Conservation (phyloP, 2,329 filamentous ascomycete species). For the Penicillium aurantiogriseum region DNA sequence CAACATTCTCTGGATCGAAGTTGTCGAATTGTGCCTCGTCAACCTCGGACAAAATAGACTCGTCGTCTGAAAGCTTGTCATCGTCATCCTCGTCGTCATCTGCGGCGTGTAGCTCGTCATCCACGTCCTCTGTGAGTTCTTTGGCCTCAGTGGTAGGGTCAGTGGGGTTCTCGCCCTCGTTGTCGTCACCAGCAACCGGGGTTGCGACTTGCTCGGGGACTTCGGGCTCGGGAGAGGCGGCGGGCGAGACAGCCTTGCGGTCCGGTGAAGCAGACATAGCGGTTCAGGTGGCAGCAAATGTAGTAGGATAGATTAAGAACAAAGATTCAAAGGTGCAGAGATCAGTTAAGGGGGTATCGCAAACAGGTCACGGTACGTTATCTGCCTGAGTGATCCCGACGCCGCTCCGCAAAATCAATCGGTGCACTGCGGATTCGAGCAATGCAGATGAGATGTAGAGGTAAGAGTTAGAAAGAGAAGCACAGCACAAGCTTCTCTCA, state of each 20-base stretch:
- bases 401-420: conserved; percentile 8
- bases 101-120: conserved; percentile 15
- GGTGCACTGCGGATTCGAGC: background rate
- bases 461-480: background rate
- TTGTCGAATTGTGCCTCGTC: conserved; percentile 65
- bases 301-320: background rate
- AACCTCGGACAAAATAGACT: conserved; percentile 63
- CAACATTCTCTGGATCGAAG: conserved; percentile 61
- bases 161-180: conserved; percentile 10
- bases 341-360: background rate
- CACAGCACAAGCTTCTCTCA: background rate
- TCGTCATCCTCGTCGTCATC: conserved; percentile 33
- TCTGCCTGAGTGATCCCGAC: conserved; percentile 3
- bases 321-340: background rate
- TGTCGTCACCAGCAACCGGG: conserved; percentile 26
- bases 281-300: background rate
- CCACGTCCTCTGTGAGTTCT: conserved; percentile 19
- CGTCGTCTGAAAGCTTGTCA: conserved; percentile 55
- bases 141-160: conserved; percentile 21
- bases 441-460: background rate
- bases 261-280: conserved; percentile 44
- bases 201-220: conserved; percentile 29
- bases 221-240: conserved; percentile 24
- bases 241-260: conserved; percentile 23
- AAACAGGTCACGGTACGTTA: conserved; percentile 15